Base-by-base conservation (phyloP, 495 filamentous ascomycete genomes). In the Alectoria sarmentosa region DNA sequence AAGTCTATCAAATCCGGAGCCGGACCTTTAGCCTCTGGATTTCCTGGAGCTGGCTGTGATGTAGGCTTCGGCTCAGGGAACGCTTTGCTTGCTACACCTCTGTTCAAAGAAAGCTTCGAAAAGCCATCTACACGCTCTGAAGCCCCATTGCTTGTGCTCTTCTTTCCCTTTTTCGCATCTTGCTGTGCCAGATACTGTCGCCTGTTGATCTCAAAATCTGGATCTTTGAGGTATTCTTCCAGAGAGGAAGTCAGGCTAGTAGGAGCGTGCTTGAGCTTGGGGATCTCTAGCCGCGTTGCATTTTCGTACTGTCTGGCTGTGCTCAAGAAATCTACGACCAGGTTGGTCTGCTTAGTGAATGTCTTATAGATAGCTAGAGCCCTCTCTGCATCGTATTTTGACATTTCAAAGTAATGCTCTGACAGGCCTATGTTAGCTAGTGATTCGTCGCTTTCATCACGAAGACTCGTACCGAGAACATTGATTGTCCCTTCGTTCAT, bases 381-480 rank as follows among this genome's bases (percentile, higher is more conserved):
- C 52, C 92, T 85, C 73, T 96, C 89, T 58, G 95, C 95, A 76
- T 99, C 95, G 42, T 88, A 84, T 62, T 87, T 88, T 60, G 95
- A 96, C 90, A 99, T 93, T 76, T 99, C 94, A 69, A 99, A 98
- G 73, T 96, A 99, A 72, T 95, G 92, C 67, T 96, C 92, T 96
- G 62, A 32, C 54, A 26, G 32, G 14, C 54, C 74, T 64, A 52
- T 13, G 36, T 60, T 14, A 69, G 54, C 55, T 36, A 17, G 13
- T 34, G 10, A 64, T 30, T 62, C 6, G 23, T 34, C 49, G 39
- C 30, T 19, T 39, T 15, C n/a, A 52, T 19, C 13, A 36, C 41
- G 0, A 37, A 56, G 36, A 55, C 5, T 64, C 83, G 68, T 82
- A 94, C 94, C 91, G 61, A 99, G 82, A 65, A 99, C 90, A 75